A percentile compares a stretch with the other conserved stretches of the same genome.
phyloP scores from a whole-genome alignment of 169 alveolate species.

The Theileria equi region DNA sequence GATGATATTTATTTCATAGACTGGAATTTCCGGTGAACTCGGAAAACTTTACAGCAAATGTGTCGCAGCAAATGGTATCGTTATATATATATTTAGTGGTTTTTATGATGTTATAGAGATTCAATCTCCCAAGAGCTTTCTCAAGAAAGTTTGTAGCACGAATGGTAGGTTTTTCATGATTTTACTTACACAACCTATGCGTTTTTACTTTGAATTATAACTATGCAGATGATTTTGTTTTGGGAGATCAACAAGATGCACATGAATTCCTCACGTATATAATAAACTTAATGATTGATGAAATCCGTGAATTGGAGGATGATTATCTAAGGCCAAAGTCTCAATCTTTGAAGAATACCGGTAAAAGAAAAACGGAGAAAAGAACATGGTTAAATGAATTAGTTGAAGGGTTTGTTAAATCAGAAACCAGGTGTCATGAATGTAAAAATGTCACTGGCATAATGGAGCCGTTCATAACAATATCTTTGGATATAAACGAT shows the following conservation, averaged over 20 bases:
- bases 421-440: conserved; percentile 45
- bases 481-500: conserved; percentile 51
- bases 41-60: conserved; percentile 46
- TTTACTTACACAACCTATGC: no score
- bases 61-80: conserved; percentile 19
- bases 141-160: conserved; percentile 19
- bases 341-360: background rate
- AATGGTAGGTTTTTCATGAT: conserved; percentile 14
- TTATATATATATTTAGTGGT: background rate
- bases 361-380: background rate
- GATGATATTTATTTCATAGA: conserved; percentile 2
- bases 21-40: conserved; percentile 28
- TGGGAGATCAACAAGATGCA: conserved; percentile 64
- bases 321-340: conserved; percentile 1
- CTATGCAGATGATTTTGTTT: conserved; percentile 26
- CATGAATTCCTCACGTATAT: conserved; percentile 54
- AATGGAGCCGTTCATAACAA: conserved; percentile 50
- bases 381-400: conserved; percentile 47
- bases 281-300: conserved; percentile 47
- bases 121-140: conserved; percentile 47
- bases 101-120: conserved; percentile 17
- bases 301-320: conserved; percentile 21
- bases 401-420: conserved; percentile 41
- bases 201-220: background rate
- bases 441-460: conserved; percentile 26